These are phyloP conservation scores for Leucogyrophana mollusca DNA, from an alignment of 768 basidiomycete species.

Conservation along the genomic window DNA sequence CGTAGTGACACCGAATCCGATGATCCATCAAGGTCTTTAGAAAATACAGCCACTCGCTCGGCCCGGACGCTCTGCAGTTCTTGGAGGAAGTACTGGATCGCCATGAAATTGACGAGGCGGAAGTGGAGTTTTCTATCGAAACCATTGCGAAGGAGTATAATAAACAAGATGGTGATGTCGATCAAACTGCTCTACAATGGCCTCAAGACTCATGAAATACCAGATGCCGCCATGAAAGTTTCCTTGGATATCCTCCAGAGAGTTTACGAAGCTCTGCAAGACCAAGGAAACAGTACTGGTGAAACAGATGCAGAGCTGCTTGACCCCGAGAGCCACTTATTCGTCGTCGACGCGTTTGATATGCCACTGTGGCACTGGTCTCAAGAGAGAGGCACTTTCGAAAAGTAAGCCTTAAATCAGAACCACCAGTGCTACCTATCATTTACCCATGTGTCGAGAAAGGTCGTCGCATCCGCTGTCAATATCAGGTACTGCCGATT, in stretches of 20 bases:
- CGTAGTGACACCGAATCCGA: not conserved
- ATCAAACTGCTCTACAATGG: not conserved
- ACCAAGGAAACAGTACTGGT: conserved; percentile 49
- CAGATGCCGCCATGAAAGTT: conserved; percentile 84
- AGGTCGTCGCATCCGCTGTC: conserved; percentile 58
- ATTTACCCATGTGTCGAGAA: conserved; percentile 8
- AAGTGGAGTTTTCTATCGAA: conserved; percentile 74
- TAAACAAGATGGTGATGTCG: conserved; percentile 73
- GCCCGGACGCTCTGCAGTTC: conserved; percentile 72
- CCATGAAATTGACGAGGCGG: conserved; percentile 69
- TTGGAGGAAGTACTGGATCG: conserved; percentile 68
- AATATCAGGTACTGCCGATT: conserved; percentile 82
- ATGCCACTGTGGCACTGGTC: conserved; percentile 97
- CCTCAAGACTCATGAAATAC: not conserved
- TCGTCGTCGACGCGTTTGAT: conserved; percentile 87
- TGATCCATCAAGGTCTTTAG: conserved; percentile 62
- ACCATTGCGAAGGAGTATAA: conserved; percentile 85
- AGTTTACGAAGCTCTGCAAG: conserved; percentile 75
- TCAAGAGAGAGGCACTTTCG: conserved; percentile 80
- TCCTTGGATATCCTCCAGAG: conserved; percentile 62
- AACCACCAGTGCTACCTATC: too few relatives aligned
- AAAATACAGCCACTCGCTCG: conserved; percentile 85
- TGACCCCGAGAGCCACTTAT: conserved; percentile 80
- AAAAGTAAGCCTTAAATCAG: conserved; percentile 54
- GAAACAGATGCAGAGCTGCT: conserved; percentile 58